Evolutionary conservation across 768 basidiomycete genomes (phyloP).

Genomic region (Lactifluus volemus): DNA sequence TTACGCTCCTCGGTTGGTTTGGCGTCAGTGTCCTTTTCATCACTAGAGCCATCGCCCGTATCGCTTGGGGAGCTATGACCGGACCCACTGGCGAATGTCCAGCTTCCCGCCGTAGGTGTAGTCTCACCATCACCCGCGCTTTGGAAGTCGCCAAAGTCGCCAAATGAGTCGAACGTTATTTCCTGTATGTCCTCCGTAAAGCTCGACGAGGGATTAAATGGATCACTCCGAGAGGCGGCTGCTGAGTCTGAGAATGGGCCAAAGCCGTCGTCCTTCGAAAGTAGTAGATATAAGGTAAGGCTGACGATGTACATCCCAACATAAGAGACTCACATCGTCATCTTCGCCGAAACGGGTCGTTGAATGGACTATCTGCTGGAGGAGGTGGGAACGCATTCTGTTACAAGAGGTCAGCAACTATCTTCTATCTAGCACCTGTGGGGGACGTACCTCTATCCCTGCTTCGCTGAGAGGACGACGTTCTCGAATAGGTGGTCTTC

Average conservation of each 20-base stretch:
- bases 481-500: constrained; percentile 19
- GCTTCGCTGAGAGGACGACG: constrained; percentile 27
- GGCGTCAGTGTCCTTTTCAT: constrained; percentile 11
- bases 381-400: constrained; percentile 8
- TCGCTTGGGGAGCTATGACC: constrained; percentile 16
- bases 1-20: background rate
- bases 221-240: constrained; percentile 38
- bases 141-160: constrained; percentile 75
- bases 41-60: constrained; percentile 9
- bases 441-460: constrained; percentile 24
- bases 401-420: background rate
- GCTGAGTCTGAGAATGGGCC: constrained; percentile 73
- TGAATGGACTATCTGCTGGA: constrained; percentile 20
- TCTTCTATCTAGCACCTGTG: background rate
- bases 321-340: constrained; percentile 40
- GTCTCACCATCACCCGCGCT: constrained; percentile 39
- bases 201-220: constrained; percentile 42
- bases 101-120: constrained; percentile 61
- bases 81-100: constrained; percentile 50
- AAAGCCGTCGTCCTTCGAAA: constrained; percentile 49
- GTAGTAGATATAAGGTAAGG: constrained; percentile 1
- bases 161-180: constrained; percentile 53
- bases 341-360: constrained; percentile 37
- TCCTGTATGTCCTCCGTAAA: constrained; percentile 59
- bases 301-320: background rate